phyloP scores from a whole-genome alignment of 345 rosid genomes.

The Arabidopsis arenosa region DNA sequence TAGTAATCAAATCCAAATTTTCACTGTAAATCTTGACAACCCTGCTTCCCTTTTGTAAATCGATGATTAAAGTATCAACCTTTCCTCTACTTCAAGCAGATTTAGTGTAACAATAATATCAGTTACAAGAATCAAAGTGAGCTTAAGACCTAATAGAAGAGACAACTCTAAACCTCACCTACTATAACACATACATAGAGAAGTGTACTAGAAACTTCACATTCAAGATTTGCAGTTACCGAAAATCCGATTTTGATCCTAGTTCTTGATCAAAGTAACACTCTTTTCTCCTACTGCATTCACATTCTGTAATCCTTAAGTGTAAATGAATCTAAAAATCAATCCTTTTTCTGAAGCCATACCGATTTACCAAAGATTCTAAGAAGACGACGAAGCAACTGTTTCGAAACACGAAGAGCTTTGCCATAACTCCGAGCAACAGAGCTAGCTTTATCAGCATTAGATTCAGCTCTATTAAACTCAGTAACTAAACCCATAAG shows the following conservation, averaged over 20 bases:
- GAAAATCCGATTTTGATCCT: not conserved
- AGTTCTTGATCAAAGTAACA: not conserved
- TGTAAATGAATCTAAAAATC: not conserved
- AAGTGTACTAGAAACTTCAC: not conserved
- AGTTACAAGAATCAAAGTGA: not conserved
- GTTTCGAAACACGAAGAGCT: constrained; percentile 55
- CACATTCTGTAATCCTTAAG: not conserved
- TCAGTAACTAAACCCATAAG: constrained; percentile 53
- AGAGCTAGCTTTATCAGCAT: constrained; percentile 57
- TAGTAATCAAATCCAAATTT: not conserved
- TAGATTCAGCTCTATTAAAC: constrained; percentile 55
- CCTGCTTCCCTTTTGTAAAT: no score
- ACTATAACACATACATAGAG: not conserved
- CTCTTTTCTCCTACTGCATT: not conserved
- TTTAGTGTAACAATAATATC: no score
- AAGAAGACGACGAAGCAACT: constrained; percentile 56
- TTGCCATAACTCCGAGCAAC: constrained; percentile 57
- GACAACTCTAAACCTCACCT: not conserved
- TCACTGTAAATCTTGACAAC: no score
- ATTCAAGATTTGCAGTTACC: not conserved
- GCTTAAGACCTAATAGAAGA: not conserved
- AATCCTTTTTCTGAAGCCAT: constrained; percentile 6
- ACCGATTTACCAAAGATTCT: constrained; percentile 64
- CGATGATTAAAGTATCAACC: not conserved
- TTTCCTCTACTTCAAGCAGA: not conserved